Percentiles rank a stretch among this genome's conserved stretches.
Evolutionary conservation across 1,284 basidiomycete genomes (phyloP).

Genomic region (Salmacisia buchloeana): DNA sequence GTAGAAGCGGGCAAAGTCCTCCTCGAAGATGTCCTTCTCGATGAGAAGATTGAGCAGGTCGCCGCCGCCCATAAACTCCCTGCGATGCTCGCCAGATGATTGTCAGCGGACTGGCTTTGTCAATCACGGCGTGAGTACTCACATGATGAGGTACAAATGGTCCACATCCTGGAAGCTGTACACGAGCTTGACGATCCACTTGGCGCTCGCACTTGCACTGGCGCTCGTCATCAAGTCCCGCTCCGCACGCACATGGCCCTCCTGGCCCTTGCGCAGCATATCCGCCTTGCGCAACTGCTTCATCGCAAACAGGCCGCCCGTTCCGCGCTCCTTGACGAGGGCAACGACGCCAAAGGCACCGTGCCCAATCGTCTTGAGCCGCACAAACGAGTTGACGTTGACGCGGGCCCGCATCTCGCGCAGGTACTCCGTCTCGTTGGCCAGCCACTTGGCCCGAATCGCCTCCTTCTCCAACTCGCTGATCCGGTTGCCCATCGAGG

Average conservation of each 20-base stretch:
- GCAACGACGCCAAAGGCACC: slow-evolving; percentile 97
- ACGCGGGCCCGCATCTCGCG: slow-evolving; percentile 76
- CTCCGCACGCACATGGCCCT: slow-evolving; percentile 88
- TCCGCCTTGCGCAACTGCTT: slow-evolving; percentile 93
- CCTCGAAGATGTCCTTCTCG: slow-evolving; percentile 85
- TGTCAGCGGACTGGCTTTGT: neutral
- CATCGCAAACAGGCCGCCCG: slow-evolving; percentile 84
- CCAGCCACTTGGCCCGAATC: slow-evolving; percentile 69
- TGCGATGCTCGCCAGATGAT: slow-evolving; percentile 41
- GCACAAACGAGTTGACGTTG: slow-evolving; percentile 75
- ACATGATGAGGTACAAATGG: slow-evolving; percentile 74
- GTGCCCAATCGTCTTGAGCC: slow-evolving; percentile 91
- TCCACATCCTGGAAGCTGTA: slow-evolving; percentile 67
- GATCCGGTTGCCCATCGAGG: slow-evolving; percentile 60
- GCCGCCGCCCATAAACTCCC: slow-evolving; percentile 92
- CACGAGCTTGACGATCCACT: slow-evolving; percentile 84
- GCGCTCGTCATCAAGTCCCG: slow-evolving; percentile 77
- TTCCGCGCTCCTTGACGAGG: slow-evolving; percentile 74
- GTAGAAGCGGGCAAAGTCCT: slow-evolving; percentile 90
- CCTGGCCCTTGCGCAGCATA: slow-evolving; percentile 96
- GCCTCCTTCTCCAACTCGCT: slow-evolving; percentile 66
- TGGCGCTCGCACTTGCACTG: slow-evolving; percentile 32
- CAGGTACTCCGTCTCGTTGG: slow-evolving; percentile 82
- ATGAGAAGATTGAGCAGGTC: slow-evolving; percentile 92
- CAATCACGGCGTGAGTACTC: neutral